A percentile compares a stretch with the other conserved stretches of the same genome.
phyloP scores from a whole-genome alignment of 148 eudicot genomes.

The Linanthus parryae region DNA sequence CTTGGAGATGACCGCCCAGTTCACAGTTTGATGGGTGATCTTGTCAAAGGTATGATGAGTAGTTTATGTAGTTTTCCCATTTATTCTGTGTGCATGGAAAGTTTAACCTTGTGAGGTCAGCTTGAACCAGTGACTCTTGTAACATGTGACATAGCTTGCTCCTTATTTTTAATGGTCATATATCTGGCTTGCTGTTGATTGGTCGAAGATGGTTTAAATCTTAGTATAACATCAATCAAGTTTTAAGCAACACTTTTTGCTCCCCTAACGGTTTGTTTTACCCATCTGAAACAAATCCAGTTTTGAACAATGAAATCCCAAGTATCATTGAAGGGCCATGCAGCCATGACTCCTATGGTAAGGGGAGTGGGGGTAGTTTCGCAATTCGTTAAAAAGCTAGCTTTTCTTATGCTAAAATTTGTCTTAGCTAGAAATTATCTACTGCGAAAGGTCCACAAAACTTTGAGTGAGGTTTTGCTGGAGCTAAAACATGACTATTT shows the following conservation, averaged over 20 bases:
- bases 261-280: no score
- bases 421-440: no score
- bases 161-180: no score
- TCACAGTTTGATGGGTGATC: conserved; percentile 92
- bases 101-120: neutral
- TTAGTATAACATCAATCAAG: neutral
- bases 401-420: no score
- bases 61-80: no score
- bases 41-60: conserved; percentile 55
- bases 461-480: neutral
- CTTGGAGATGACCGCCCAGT: conserved; percentile 80
- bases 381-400: no score
- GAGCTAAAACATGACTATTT: neutral
- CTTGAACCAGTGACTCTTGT: neutral
- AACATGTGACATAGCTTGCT: neutral
- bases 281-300: no score
- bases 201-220: neutral
- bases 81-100: neutral
- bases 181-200: neutral
- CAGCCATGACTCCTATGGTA: no score
- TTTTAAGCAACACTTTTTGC: no score
- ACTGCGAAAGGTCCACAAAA: neutral
- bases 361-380: no score
- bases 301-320: no score
- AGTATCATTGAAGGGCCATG: no score